phyloP scores from a whole-genome alignment of 2,329 filamentous ascomycete species.

The Arthrocladium fulminans region DNA sequence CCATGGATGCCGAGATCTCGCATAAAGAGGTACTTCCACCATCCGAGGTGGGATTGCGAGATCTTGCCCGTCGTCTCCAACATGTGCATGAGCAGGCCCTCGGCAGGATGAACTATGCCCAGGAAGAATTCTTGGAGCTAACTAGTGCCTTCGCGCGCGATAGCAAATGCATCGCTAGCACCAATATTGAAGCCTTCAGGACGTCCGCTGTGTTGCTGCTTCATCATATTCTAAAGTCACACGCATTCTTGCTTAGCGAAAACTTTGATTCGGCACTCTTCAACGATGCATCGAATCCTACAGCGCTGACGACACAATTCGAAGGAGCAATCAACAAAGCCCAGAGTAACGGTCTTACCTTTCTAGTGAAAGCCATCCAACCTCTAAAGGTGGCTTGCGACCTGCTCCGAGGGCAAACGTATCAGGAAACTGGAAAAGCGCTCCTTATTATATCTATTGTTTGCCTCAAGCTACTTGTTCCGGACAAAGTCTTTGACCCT shows the following conservation, averaged over 20 bases:
- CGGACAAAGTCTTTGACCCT: constrained; percentile 79
- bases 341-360: not conserved
- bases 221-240: constrained; percentile 11
- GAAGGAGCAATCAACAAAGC: not conserved
- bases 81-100: constrained; percentile 14
- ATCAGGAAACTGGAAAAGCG: constrained; percentile 41
- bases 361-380: not conserved
- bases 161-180: constrained; percentile 4
- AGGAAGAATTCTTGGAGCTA: constrained; percentile 16
- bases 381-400: not conserved
- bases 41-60: not conserved
- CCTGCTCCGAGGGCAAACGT: not conserved
- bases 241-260: constrained; percentile 11
- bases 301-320: not conserved
- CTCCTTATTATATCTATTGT: constrained; percentile 71
- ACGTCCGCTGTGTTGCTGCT: constrained; percentile 9
- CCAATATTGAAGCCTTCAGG: not conserved
- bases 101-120: constrained; percentile 15
- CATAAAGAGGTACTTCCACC: not conserved
- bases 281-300: not conserved
- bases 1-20: not conserved
- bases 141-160: constrained; percentile 9
- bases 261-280: not conserved
- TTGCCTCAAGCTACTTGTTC: constrained; percentile 70
- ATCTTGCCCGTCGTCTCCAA: constrained; percentile 2